Evolutionary conservation across 768 basidiomycete genomes (phyloP), one percentile per base, ranked within the genome.

Genomic region (Saitozyma sp.): DNA sequence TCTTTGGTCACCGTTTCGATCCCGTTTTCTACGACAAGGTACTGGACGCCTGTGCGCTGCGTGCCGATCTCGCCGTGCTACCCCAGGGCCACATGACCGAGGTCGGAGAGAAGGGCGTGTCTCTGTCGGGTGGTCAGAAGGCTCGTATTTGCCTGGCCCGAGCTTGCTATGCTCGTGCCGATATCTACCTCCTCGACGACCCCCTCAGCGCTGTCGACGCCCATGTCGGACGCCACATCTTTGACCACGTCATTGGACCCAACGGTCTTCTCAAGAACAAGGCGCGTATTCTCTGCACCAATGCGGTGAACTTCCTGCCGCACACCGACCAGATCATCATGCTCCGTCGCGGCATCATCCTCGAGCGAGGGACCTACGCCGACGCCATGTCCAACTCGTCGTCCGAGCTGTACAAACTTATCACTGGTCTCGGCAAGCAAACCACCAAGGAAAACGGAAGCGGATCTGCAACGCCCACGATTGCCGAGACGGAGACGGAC

Each of bases 101-200:
- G 62, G 78, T 80, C 7, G 79, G 79, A 19, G 79, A 80, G 61
- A 80, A 80, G 66, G 79, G 79, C 48, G 74, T 78, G 9, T 70
- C 54, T 10, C 46, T 70, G 3, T 69, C 67, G 16, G 79, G 79
- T 43, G 79, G 79, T 1, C 79, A 80, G 52, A 78, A 78, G 58
- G 77, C 78, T 42, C 67, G 79, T 17, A 78, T 80, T 60, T 61
- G 73, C 64, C 46, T 69, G 6, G 95, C 95, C 7, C 83, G 93
- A 39, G 91, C 91, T 2, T 89, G 95, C 0, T 97, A 97, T 78
- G 87, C 92, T 3, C 85, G 93, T 50, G 92, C 93, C 0, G 94
- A 98, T 77, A 77, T 96, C 85, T 92, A 89, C 53, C 84, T 97
- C 1, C 83, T 97, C 6, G 95, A 97, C 68, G 94, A 98, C 65